Evolutionary conservation across 345 rosid genomes (phyloP), one percentile per base, ranked within the genome.

Genomic region (Ceriops tagal): DNA sequence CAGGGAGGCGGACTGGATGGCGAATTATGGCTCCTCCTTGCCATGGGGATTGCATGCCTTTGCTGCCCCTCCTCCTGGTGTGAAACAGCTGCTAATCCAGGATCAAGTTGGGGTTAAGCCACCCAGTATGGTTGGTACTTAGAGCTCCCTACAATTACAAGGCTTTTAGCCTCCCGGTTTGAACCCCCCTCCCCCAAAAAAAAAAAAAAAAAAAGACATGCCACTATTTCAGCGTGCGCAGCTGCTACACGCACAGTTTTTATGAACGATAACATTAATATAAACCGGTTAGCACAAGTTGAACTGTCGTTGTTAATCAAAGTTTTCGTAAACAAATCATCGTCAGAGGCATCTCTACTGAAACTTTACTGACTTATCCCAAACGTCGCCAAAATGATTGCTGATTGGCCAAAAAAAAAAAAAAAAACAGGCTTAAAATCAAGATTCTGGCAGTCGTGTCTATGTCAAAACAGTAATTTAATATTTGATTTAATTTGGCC

Each of bases 381-480:
- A 39, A 52, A 21, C 52, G 6, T 21, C 67, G 8, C 49, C 15
- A 34, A 65, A 37, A 56, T 34, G 19, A 59, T 10, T 24, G 58
- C 22, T 1, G 58, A 69, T 56, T 43, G 34, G 37, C 26, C 26
- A 1, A 24, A 1, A 16, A 34, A 52, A 53, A 8, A 20, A 32
- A 18, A 47, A 65, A 64, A 62, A 58, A 27, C 28, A 37, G 35
- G 61, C 68, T 68, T 71, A 68, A 75, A 65, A 39, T 77, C 77
- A 66, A 69, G 83, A 79, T 79, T 79, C 83, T 71, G 59, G 59
- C 21, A 18, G 13, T 47, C 13, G 47, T 37, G 72, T 65, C 77
- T 61, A 47, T 68, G 46, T 30, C 46, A 53, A 47, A 28, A 30
- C 49, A n/a, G 46, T 53, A 13, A 8, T 24, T 37, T 67, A 28